Evolutionary conservation across 2,329 filamentous ascomycete species (phyloP).

Genomic region (Emericellopsis cladophorae): DNA sequence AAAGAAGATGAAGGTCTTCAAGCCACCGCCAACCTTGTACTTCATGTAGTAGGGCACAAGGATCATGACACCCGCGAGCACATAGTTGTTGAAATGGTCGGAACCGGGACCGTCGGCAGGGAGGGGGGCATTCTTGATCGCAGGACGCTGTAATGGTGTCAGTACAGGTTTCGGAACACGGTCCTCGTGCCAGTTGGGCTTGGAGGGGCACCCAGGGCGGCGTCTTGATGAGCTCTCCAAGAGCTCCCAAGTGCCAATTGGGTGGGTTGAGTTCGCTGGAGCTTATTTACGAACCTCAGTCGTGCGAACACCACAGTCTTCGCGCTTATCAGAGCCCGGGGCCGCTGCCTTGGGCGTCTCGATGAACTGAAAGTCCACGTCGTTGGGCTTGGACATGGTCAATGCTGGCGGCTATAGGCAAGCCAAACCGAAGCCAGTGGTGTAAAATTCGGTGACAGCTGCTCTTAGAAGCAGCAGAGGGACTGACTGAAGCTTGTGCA

Average conservation of each 20-base stretch:
- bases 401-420: too few species aligned
- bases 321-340: constrained; percentile 52
- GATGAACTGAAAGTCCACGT: constrained; percentile 26
- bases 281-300: constrained; percentile 24
- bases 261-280: neutral
- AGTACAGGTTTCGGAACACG: neutral
- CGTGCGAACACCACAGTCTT: constrained; percentile 40
- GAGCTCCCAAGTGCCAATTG: too few species aligned
- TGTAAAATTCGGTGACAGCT: too few species aligned
- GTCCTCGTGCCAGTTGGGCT: neutral
- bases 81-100: constrained; percentile 76
- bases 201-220: too few species aligned
- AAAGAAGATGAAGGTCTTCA: constrained; percentile 84
- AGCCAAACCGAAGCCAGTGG: too few species aligned
- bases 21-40: constrained; percentile 75
- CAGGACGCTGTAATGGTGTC: constrained; percentile 24
- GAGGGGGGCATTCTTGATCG: constrained; percentile 89
- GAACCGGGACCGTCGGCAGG: constrained; percentile 77
- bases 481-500: too few species aligned
- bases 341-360: constrained; percentile 24
- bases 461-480: too few species aligned
- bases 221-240: too few species aligned
- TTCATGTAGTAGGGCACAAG: constrained; percentile 68
- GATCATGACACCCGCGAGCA: constrained; percentile 58
- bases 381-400: constrained; percentile 19